Conservation (phyloP, 768 basidiomycete species). For the Lactarius psammicola region DNA sequence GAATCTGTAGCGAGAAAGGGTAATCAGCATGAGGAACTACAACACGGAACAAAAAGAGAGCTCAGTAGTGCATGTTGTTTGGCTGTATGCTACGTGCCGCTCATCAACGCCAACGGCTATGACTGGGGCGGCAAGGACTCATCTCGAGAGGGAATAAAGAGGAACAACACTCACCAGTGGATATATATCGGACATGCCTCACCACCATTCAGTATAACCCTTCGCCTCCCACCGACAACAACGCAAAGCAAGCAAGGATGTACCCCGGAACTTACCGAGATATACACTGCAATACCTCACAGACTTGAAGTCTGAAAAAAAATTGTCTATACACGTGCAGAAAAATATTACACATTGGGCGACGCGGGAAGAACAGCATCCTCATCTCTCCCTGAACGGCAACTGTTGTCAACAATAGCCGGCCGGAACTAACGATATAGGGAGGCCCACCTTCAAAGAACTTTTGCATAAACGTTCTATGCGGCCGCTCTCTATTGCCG, state of each 20-base stretch:
- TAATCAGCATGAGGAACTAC: constrained; percentile 1
- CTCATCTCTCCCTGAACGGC: constrained; percentile 66
- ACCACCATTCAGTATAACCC: neutral
- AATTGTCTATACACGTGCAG: constrained; percentile 19
- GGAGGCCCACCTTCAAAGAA: constrained; percentile 71
- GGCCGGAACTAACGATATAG: constrained; percentile 1
- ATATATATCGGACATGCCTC: neutral
- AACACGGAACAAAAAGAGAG: constrained; percentile 1
- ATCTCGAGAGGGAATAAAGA: constrained; percentile 14
- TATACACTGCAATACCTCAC: neutral
- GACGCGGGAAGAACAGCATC: constrained; percentile 58
- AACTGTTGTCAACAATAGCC: constrained; percentile 5
- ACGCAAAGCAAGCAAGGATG: neutral
- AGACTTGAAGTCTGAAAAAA: constrained; percentile 23
- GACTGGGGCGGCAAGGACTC: constrained; percentile 31
- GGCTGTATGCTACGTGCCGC: constrained; percentile 29
- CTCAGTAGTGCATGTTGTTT: constrained; percentile 30
- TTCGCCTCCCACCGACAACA: neutral
- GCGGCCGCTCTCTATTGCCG: constrained; percentile 45
- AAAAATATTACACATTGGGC: constrained; percentile 25
- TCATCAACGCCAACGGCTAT: constrained; percentile 30
- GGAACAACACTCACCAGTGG: constrained; percentile 9
- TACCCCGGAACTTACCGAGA: neutral
- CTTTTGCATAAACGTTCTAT: constrained; percentile 72
- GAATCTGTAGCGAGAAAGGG: neutral